These are phyloP conservation scores for Tetracladium setigerum DNA, from an alignment of 495 filamentous ascomycete genomes.

Conservation along the genomic window DNA sequence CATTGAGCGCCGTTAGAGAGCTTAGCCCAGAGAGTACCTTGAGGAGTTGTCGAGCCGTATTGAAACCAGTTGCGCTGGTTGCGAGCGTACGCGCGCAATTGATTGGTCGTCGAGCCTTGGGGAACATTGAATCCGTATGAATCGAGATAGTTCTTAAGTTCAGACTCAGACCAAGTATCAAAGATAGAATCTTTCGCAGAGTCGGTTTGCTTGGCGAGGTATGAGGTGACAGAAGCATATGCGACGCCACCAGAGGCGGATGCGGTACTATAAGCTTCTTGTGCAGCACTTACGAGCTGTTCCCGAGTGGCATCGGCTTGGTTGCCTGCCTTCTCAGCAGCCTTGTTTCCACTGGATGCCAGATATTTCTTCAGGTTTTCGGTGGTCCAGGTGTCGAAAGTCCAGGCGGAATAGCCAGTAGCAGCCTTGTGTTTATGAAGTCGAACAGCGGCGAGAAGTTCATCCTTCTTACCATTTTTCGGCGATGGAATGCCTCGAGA, in stretches of 20 bases:
- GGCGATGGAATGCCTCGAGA: constrained; percentile 64
- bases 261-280: constrained; percentile 61
- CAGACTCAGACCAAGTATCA: constrained; percentile 73
- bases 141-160: constrained; percentile 76
- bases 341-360: constrained; percentile 42
- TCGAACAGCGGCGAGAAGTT: constrained; percentile 70
- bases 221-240: constrained; percentile 69
- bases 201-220: constrained; percentile 60
- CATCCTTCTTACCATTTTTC: constrained; percentile 67
- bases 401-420: constrained; percentile 68
- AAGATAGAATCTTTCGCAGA: constrained; percentile 63
- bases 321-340: constrained; percentile 61
- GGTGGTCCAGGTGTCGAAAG: constrained; percentile 73
- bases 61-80: constrained; percentile 69
- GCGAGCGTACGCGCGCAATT: constrained; percentile 59
- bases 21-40: constrained; percentile 57
- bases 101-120: constrained; percentile 58
- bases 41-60: constrained; percentile 63
- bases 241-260: constrained; percentile 57
- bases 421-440: constrained; percentile 66
- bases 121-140: constrained; percentile 69
- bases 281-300: constrained; percentile 63
- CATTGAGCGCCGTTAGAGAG: constrained; percentile 42
- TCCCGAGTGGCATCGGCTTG: constrained; percentile 61
- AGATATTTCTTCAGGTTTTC: constrained; percentile 74